Evolutionary conservation across 176 grass and related monocot species (phyloP).

Genomic region (Guadua angustifolia): DNA sequence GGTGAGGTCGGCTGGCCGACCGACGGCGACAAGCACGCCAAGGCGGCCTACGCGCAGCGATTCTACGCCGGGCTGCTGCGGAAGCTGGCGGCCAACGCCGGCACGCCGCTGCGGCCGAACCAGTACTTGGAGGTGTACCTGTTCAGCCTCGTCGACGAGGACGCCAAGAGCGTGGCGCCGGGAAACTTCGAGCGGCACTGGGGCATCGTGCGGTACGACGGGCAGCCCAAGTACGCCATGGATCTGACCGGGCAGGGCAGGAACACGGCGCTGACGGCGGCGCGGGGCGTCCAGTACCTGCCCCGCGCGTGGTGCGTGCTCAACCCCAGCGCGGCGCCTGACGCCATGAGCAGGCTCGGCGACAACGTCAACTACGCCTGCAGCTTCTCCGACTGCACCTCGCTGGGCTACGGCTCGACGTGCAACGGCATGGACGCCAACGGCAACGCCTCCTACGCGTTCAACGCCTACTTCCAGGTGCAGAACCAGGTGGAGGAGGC

Average conservation of each 20-base stretch:
- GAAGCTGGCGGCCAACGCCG: slow-evolving; percentile 54
- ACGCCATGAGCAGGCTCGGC: slow-evolving; percentile 32
- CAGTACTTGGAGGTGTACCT: slow-evolving; percentile 77
- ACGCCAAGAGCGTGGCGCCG: slow-evolving; percentile 64
- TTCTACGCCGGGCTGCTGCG: slow-evolving; percentile 67
- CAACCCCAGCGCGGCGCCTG: slow-evolving; percentile 21
- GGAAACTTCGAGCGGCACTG: slow-evolving; percentile 89
- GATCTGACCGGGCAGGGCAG: slow-evolving; percentile 59
- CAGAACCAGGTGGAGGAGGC: slow-evolving; percentile 60
- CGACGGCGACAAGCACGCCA: slow-evolving; percentile 68
- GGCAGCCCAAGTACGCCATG: slow-evolving; percentile 69
- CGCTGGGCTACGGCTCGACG: slow-evolving; percentile 64
- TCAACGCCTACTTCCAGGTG: slow-evolving; percentile 88
- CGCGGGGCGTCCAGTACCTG: slow-evolving; percentile 53
- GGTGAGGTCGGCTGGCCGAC: slow-evolving; percentile 86
- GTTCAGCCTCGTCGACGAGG: slow-evolving; percentile 85
- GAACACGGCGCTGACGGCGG: slow-evolving; percentile 53
- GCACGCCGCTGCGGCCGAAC: slow-evolving; percentile 62
- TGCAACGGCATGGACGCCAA: slow-evolving; percentile 77
- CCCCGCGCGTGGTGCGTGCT: slow-evolving; percentile 66
- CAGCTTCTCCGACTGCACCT: slow-evolving; percentile 69
- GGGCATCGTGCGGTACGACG: slow-evolving; percentile 77
- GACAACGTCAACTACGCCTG: slow-evolving; percentile 70
- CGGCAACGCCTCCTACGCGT: slow-evolving; percentile 84
- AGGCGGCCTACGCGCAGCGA: slow-evolving; percentile 38